These are phyloP conservation scores for Capsicum baccatum DNA, from an alignment of 257 asterid genomes.

Conservation along the genomic window DNA sequence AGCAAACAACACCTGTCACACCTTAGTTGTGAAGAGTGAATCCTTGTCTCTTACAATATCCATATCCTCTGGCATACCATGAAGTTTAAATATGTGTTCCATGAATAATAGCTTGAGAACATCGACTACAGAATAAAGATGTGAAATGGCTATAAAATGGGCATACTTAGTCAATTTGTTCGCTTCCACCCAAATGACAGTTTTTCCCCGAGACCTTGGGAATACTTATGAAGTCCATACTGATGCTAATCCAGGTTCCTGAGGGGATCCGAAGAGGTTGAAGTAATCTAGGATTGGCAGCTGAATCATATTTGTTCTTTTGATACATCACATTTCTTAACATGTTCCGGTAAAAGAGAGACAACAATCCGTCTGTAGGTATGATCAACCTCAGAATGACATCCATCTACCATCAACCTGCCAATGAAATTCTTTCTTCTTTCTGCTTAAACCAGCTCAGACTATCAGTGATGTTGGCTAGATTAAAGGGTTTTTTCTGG, in stretches of 20 bases:
- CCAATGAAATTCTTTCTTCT: slow-evolving; percentile 16
- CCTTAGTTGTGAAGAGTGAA: not conserved
- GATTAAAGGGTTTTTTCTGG: not conserved
- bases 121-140: not conserved
- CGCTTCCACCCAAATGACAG: not conserved
- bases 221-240: not conserved
- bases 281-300: not conserved
- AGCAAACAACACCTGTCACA: not conserved
- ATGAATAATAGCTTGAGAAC: not conserved
- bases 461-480: not conserved
- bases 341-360: not conserved
- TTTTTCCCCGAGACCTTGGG: not conserved
- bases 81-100: not conserved
- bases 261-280: not conserved
- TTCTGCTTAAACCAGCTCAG: not conserved
- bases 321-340: not conserved
- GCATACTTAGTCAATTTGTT: not conserved
- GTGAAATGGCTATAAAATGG: slow-evolving; percentile 3
- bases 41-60: not conserved
- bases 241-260: not conserved
- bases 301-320: not conserved
- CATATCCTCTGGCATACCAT: not conserved
- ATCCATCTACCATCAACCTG: not conserved
- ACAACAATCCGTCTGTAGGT: not conserved
- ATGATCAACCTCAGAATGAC: not conserved